Evolutionary conservation across 2,329 filamentous ascomycete genomes (phyloP), one percentile per base, ranked within the genome.

Genomic region (Ophiostoma quercus): DNA sequence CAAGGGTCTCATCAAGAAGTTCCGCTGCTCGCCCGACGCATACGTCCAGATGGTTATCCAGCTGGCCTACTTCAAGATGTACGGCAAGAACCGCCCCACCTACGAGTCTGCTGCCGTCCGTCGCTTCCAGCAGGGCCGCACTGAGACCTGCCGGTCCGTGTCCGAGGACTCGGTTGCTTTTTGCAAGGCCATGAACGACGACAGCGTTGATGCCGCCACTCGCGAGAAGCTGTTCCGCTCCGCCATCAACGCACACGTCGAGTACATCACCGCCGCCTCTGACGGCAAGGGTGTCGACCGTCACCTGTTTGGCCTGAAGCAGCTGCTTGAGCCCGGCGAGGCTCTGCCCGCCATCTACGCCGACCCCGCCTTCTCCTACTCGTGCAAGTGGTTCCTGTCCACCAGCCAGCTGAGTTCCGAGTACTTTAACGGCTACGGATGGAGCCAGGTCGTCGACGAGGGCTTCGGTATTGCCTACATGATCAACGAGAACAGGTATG

Each of bases 21-120:
- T 99, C 88, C 96, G 93, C 83, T 97, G 92, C 87, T 96, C 92
- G 34, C 95, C 95, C 39, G 96, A 99, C 76, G 95, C 94, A 41
- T 99, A 96, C 80, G 93, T 98, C 60, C 95, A 99, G 82, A 95
- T 99, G 92, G 84, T 97, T 79, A 99, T 99, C 79, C 95, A 99
- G 81, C 88, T 98, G 68, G 95, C 95, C 54, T 99, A 99, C 85
- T 90, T 90, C 86, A 98, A 98, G 83, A 97, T 99, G 92, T 97
- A 96, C 81, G 95, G 95, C 84, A 92, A 94, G 85, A 97, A 94
- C 85, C 87, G 95, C 3, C 95, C 95, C 1, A 99, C 96, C 0
- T 99, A 99, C 83, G 95, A 99, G 82, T 97, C 94, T 5, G 95
- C 95, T 32, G 90, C 95, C 3, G 97, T 92, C 3, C 90, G 96